Conservation (phyloP, 192 early-diverging fungal species). For the Mycoemilia scoparia region DNA sequence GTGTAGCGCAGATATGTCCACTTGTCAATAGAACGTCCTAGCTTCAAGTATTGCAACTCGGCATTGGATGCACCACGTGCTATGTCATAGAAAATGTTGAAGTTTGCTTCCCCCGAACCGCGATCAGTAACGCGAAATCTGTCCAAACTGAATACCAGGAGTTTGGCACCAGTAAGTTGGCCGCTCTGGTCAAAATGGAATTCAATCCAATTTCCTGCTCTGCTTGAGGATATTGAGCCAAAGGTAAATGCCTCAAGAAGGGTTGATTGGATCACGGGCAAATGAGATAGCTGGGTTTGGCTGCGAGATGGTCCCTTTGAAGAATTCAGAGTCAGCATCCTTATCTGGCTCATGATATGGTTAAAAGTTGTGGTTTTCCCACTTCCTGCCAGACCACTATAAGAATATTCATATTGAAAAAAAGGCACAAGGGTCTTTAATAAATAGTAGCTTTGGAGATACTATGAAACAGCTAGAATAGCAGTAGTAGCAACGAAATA, state of each 20-base stretch:
- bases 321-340: constrained; percentile 51
- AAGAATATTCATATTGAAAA: too few relatives aligned
- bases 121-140: constrained; percentile 34
- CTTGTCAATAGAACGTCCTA: constrained; percentile 34
- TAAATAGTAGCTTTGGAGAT: too few relatives aligned
- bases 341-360: constrained; percentile 54
- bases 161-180: constrained; percentile 62
- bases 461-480: constrained; percentile 1
- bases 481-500: constrained; percentile 8
- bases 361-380: constrained; percentile 67
- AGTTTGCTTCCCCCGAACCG: constrained; percentile 34
- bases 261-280: constrained; percentile 54
- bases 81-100: constrained; percentile 70
- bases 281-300: constrained; percentile 46
- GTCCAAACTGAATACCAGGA: constrained; percentile 51
- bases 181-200: constrained; percentile 79
- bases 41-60: constrained; percentile 44
- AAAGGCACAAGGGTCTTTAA: constrained; percentile 1
- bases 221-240: constrained; percentile 46
- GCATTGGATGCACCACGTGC: constrained; percentile 55
- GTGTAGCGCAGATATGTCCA: too few relatives aligned
- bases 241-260: constrained; percentile 55
- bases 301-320: constrained; percentile 51
- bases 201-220: constrained; percentile 67
- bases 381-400: constrained; percentile 70